These are phyloP conservation scores for Citrullus amarus DNA, from an alignment of 306 rosid species.

Conservation along the genomic window DNA sequence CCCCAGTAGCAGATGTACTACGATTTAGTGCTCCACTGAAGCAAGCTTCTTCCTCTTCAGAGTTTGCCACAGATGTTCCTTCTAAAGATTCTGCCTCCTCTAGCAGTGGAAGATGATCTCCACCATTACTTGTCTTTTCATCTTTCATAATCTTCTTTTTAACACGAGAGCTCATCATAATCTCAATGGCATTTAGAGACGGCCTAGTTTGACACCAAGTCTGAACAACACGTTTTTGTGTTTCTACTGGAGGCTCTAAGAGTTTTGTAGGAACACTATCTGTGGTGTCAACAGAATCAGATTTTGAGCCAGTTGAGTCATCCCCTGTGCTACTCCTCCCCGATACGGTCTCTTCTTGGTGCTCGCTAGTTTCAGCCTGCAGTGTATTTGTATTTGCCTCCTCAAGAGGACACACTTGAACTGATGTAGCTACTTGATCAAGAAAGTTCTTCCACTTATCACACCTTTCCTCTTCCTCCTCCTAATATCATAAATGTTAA, in stretches of 20 bases:
- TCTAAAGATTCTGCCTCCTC: conserved; percentile 31
- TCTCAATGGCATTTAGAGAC: conserved; percentile 45
- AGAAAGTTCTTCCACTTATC: conserved; percentile 65
- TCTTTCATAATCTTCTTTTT: conserved; percentile 31
- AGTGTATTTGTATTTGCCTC: conserved; percentile 19
- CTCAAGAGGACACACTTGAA: conserved; percentile 26
- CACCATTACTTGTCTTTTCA: conserved; percentile 19
- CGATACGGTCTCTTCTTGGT: conserved; percentile 22
- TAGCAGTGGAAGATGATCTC: conserved; percentile 24
- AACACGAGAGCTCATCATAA: conserved; percentile 48
- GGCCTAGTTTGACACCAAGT: conserved; percentile 57
- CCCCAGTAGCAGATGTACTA: conserved; percentile 1
- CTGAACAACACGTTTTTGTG: conserved; percentile 28
- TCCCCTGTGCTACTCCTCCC: conserved; percentile 27
- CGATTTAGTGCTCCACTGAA: conserved; percentile 14
- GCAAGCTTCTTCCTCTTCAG: conserved; percentile 20
- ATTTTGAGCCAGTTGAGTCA: conserved; percentile 19
- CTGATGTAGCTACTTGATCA: conserved; percentile 30
- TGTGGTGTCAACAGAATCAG: conserved; percentile 23
- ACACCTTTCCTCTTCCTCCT: conserved; percentile 84
- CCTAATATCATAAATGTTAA: conserved; percentile 36
- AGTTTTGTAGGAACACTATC: conserved; percentile 33
- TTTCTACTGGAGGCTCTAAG: conserved; percentile 33
- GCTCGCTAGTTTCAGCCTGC: conserved; percentile 27
- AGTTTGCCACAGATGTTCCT: conserved; percentile 17